Base-by-base conservation (phyloP, 805 yeast genomes). In the Cyberlindnera maritima region DNA sequence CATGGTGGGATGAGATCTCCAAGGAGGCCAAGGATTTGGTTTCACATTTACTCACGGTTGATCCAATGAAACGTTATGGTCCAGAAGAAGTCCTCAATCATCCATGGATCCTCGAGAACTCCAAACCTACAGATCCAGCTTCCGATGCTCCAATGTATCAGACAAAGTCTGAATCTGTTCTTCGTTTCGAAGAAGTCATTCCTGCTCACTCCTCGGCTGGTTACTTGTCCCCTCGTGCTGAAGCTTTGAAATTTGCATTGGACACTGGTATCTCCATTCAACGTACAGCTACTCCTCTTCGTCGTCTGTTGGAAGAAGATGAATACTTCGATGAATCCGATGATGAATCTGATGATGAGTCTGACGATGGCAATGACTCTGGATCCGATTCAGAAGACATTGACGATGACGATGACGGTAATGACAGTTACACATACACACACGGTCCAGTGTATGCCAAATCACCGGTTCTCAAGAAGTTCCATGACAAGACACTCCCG, bases 1-100 rank as follows among this genome's bases (percentile, higher is more conserved):
- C 96, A 3, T 87, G 96, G 96, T 87, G 92, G 88, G 94, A 86
- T 66, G 95, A 87, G 62, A 72, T 94, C 32, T 85, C 96, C 1
- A 61, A 72, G 40, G 97, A 92, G 58, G 98, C 99, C 5, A 82
- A 81, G 60, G 97, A 94, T 67, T 74, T 94, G 50, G 87, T 94
- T 39, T 66, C 81, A 33, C 76, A 76, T 53, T 88, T 94, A 81
- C 76, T 94, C 46, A 79, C 81, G 5, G 96, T 91, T 10, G 83
- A 90, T 55, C 98, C 99, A 6, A 69, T 67, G 20, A 74, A 79
- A 39, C 77, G 99, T 63, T 90, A 90, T 55, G 76, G 83, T 23
- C 88, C 95, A 46, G 81, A 81, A 46, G 87, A 83, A 36, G 91
- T 94, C 46, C 68, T 89, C 46, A 72, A 66, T 28, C 99, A 94